phyloP scores from a whole-genome alignment of 495 filamentous ascomycete species.

The Barbatosphaeria neglecta region DNA sequence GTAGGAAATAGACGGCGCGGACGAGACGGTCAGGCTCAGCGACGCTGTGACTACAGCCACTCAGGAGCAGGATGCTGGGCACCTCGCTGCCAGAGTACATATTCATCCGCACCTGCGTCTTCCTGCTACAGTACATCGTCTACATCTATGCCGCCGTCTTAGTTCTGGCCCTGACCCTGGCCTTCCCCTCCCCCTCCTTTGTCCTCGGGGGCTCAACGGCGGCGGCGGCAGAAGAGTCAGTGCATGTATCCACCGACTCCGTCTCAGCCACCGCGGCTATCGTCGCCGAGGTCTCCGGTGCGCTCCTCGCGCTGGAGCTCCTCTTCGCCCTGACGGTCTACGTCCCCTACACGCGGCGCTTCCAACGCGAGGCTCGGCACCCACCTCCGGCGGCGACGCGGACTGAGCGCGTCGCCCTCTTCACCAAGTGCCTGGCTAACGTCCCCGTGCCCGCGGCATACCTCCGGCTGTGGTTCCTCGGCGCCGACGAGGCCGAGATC shows the following conservation, averaged over 20 bases:
- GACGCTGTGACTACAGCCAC: too few relatives aligned
- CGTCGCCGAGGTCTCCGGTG: conserved; percentile 8
- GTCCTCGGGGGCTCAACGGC: background rate
- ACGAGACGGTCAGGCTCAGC: background rate
- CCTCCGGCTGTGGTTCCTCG: conserved; percentile 51
- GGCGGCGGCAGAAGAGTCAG: background rate
- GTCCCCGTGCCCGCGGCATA: conserved; percentile 45
- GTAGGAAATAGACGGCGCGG: background rate
- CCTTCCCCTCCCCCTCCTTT: background rate
- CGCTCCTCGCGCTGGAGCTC: conserved; percentile 32
- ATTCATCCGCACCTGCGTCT: conserved; percentile 39
- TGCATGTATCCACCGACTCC: background rate
- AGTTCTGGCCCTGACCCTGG: conserved; percentile 15
- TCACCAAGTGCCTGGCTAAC: conserved; percentile 40
- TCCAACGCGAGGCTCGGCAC: conserved; percentile 40
- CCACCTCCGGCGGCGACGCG: conserved; percentile 30
- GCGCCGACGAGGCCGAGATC: conserved; percentile 45
- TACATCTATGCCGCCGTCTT: conserved; percentile 38
- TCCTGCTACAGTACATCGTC: conserved; percentile 39
- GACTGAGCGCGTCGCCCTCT: conserved; percentile 34
- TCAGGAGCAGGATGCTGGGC: conserved; percentile 16
- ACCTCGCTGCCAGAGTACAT: conserved; percentile 21
- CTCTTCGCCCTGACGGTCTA: conserved; percentile 45
- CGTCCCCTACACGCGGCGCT: conserved; percentile 35
- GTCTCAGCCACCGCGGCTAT: background rate